Percentiles rank a stretch among this genome's conserved stretches.
These are phyloP conservation scores for Orychophragmus violaceus DNA, from an alignment of 345 rosid genomes.

Conservation along the genomic window DNA sequence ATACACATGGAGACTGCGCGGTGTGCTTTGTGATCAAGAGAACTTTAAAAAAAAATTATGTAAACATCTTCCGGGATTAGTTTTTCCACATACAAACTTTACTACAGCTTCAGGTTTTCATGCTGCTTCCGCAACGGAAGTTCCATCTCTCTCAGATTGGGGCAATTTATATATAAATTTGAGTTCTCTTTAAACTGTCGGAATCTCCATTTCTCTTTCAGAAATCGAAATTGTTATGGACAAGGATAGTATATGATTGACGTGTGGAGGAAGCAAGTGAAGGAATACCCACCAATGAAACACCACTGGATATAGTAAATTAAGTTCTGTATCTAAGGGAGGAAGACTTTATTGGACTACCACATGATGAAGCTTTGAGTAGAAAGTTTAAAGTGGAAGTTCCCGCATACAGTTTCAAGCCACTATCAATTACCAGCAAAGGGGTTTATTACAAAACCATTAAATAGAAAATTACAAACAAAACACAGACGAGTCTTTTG, in stretches of 20 bases:
- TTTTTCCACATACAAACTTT: conserved; percentile 4
- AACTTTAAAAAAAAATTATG: neutral
- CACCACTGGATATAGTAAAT: neutral
- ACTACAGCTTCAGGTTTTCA: neutral
- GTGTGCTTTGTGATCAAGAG: neutral
- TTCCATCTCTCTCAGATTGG: neutral
- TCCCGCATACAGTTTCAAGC: neutral
- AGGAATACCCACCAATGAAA: no score
- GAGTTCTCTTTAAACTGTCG: neutral
- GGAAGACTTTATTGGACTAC: neutral
- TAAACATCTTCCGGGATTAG: conserved; percentile 9
- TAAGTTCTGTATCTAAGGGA: neutral
- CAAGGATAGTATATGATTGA: neutral
- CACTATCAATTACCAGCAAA: no score
- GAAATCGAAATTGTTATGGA: neutral
- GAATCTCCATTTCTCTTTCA: neutral
- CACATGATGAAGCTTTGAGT: neutral
- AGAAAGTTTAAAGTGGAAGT: no score
- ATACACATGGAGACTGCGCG: neutral
- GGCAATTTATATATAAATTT: conserved; percentile 11
- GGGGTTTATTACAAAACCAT: no score
- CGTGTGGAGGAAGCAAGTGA: neutral
- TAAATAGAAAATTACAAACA: neutral
- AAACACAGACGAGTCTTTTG: no score
- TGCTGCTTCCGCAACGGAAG: neutral